Evolutionary conservation across 768 basidiomycete species (phyloP).

Genomic region (Leccinum rimulosum): DNA sequence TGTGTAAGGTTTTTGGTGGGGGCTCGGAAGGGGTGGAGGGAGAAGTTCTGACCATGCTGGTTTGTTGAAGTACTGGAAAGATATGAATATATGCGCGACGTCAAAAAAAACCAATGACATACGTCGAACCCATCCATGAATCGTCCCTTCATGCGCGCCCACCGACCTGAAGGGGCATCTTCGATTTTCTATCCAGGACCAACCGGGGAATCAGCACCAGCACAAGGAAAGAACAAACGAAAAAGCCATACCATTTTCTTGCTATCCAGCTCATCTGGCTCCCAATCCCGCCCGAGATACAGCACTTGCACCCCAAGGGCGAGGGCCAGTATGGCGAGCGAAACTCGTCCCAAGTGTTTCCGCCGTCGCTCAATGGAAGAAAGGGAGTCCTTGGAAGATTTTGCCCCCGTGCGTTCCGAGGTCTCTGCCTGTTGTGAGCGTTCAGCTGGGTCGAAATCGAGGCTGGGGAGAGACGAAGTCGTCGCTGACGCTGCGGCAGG

Average conservation of each 20-base stretch:
- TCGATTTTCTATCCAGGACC: constrained; percentile 47
- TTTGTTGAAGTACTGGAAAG: constrained; percentile 75
- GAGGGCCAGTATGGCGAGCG: constrained; percentile 50
- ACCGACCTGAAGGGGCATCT: constrained; percentile 59
- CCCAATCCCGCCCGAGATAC: constrained; percentile 80
- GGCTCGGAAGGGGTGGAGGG: constrained; percentile 78
- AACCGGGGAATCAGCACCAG: not conserved
- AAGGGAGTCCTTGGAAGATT: constrained; percentile 73
- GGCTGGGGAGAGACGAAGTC: constrained; percentile 40
- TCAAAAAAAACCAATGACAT: constrained; percentile 33
- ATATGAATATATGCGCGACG: not conserved
- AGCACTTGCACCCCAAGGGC: constrained; percentile 57
- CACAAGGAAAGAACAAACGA: not conserved
- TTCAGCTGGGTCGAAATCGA: constrained; percentile 65
- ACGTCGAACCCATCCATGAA: constrained; percentile 70
- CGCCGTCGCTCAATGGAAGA: constrained; percentile 77
- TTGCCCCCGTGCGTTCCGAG: constrained; percentile 65
- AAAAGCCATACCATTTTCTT: constrained; percentile 57
- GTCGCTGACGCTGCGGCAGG: not conserved
- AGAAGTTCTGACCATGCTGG: constrained; percentile 92
- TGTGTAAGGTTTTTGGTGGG: constrained; percentile 88
- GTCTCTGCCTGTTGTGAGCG: constrained; percentile 33
- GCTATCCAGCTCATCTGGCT: constrained; percentile 61
- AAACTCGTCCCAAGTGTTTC: constrained; percentile 51
- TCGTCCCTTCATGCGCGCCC: constrained; percentile 60